phyloP scores from a whole-genome alignment of 768 basidiomycete species.

The Mycena rosella region DNA sequence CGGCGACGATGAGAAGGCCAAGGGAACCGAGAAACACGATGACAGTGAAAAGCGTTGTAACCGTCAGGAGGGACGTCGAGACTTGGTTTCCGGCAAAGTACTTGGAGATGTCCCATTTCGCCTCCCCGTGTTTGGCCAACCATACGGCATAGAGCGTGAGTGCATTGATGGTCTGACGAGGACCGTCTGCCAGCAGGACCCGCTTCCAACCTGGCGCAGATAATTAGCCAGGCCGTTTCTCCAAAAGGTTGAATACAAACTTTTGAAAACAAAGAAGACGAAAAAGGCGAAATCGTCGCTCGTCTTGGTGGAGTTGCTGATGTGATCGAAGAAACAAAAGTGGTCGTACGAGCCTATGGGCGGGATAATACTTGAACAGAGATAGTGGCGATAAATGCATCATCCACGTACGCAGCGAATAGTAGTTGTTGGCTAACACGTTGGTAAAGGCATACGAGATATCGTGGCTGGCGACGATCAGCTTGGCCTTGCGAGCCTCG shows the following conservation, averaged over 20 bases:
- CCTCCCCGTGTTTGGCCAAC: slow-evolving; percentile 53
- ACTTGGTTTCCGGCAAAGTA: slow-evolving; percentile 85
- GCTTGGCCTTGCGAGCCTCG: slow-evolving; percentile 91
- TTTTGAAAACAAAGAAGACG: slow-evolving; percentile 99
- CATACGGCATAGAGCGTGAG: slow-evolving; percentile 95
- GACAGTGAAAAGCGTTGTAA: slow-evolving; percentile 93
- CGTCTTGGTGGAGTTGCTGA: slow-evolving; percentile 94
- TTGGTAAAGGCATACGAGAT: slow-evolving; percentile 99
- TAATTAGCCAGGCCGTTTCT: not conserved
- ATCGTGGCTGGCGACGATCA: slow-evolving; percentile 94
- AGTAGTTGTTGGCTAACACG: slow-evolving; percentile 96
- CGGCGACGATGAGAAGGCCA: slow-evolving; percentile 85
- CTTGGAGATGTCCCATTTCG: slow-evolving; percentile 78
- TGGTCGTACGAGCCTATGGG: slow-evolving; percentile 90
- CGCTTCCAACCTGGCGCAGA: slow-evolving; percentile 80
- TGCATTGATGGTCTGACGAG: slow-evolving; percentile 98
- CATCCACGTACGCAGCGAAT: slow-evolving; percentile 83
- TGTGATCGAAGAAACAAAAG: slow-evolving; percentile 98
- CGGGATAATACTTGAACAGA: slow-evolving; percentile 4
- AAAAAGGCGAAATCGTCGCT: slow-evolving; percentile 99
- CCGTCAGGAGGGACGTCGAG: slow-evolving; percentile 86
- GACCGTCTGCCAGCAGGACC: slow-evolving; percentile 92
- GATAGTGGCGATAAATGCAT: slow-evolving; percentile 5
- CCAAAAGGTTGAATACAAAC: slow-evolving; percentile 51
- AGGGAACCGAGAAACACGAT: slow-evolving; percentile 89